Base-by-base conservation (phyloP, 371 early-diverging fungal species). In the Mucor circinelloides region DNA sequence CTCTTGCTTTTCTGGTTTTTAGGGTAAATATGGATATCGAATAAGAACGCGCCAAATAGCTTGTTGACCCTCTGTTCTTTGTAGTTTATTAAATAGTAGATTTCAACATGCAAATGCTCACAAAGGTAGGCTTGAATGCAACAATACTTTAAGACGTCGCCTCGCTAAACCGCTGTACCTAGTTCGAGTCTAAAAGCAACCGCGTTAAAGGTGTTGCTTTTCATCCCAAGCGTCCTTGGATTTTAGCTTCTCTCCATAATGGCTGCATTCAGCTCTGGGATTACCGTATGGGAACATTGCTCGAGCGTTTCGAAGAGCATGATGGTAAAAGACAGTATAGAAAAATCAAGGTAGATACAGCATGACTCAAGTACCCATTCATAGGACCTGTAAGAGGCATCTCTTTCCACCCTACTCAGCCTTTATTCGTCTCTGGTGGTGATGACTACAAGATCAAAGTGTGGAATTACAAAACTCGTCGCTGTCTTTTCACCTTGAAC, bases 401-500 rank as follows among this genome's bases (percentile, higher is more conserved):
- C 62, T 88, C 95, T 30, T 99, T 99, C 79, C 99, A 99, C 77
- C 96, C 96, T 12, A 92, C 95, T 6, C 98, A 99, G 71, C 97
- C 99, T 36, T 80, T 99, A 12, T 99, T 99, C 83, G 99, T 96
- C 15, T 96, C 97, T 46, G 99, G 97, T 42, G 99, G 99, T 65
- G 99, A 99, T 80, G 99, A 99, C 82, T 95, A 95, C 86, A 95
- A 97, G 76, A 95, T 99, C 76, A 97, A 98, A 77, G 94, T 99
- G n/a, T 99, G 99, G 99, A 97, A 97, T 84, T 96, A 97, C 87
- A 99, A 99, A 78, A 94, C 92, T 40, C 91, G 95, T 44, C 92
- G 95, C 67, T 97, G 99, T 76, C 82, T 96, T 15, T 97, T 96
- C 71, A 97, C 97, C 8, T 86, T 99, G 55, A 95, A 94, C 58